These are phyloP conservation scores for Sugiyamaella japonica DNA, from an alignment of 1,139 yeast species.

Conservation along the genomic window DNA sequence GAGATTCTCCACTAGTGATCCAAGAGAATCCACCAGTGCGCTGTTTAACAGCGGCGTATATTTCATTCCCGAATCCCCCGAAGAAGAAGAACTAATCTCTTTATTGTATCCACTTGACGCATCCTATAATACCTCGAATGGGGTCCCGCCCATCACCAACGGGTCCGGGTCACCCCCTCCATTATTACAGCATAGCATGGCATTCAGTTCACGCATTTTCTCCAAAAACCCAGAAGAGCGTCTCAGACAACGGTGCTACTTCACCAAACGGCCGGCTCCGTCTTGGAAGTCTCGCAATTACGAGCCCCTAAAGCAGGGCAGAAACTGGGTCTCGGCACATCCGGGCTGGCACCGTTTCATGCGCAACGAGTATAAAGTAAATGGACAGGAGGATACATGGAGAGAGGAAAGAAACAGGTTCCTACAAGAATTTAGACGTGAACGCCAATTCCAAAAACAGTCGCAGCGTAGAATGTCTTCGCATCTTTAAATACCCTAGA, in stretches of 20 bases:
- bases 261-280: conserved; percentile 32
- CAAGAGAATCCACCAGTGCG: conserved; percentile 9
- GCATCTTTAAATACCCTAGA: conserved; percentile 10
- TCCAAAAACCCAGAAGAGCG: conserved; percentile 29
- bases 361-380: conserved; percentile 30
- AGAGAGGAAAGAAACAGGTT: conserved; percentile 32
- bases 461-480: conserved; percentile 24
- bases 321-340: conserved; percentile 19
- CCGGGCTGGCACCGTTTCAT: conserved; percentile 36
- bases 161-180: conserved; percentile 14
- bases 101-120: conserved; percentile 10
- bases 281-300: conserved; percentile 27
- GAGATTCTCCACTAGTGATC: conserved; percentile 11
- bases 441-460: conserved; percentile 31
- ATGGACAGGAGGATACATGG: conserved; percentile 34
- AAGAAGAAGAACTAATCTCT: conserved; percentile 9
- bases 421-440: conserved; percentile 34
- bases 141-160: background rate
- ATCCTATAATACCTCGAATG: background rate
- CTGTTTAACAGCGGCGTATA: conserved; percentile 16
- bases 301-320: conserved; percentile 16
- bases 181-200: conserved; percentile 12
- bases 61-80: conserved; percentile 19
- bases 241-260: conserved; percentile 29
- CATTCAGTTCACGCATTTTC: conserved; percentile 14